These are phyloP conservation scores for Entomortierella chlamydospora DNA, from an alignment of 192 early-diverging fungal genomes.

Conservation along the genomic window DNA sequence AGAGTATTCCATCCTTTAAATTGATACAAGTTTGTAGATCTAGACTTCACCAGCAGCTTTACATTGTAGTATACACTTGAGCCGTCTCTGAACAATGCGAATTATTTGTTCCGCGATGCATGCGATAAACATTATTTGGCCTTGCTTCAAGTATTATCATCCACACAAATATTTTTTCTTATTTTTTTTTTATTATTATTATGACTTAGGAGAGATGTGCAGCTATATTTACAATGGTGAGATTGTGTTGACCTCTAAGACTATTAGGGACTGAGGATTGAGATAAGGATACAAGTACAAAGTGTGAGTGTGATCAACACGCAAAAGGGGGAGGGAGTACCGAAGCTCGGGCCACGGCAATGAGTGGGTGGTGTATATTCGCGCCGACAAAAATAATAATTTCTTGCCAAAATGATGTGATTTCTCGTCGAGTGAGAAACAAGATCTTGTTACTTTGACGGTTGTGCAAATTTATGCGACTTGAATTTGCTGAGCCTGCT, in stretches of 20 bases:
- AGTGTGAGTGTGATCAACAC: neutral
- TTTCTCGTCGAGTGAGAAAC: neutral
- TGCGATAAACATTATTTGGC: neutral
- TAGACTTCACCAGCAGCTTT: no score
- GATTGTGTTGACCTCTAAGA: neutral
- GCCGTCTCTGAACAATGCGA: neutral
- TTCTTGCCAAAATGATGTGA: slow-evolving; percentile 7
- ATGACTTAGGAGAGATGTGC: neutral
- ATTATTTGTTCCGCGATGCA: slow-evolving; percentile 9
- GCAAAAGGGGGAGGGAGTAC: neutral
- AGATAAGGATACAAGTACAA: slow-evolving; percentile 10
- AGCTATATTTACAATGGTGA: slow-evolving; percentile 15
- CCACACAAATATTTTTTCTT: neutral
- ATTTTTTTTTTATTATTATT: slow-evolving; percentile 11
- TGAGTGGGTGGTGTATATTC: no score
- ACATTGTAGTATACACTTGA: no score
- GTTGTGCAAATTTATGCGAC: neutral
- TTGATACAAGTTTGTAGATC: neutral
- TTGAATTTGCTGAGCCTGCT: neutral
- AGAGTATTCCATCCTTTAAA: slow-evolving; percentile 44
- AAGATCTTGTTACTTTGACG: slow-evolving; percentile 9
- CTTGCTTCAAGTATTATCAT: neutral
- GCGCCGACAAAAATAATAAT: neutral
- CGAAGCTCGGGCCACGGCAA: no score
- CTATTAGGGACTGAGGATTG: neutral